Conservation (phyloP, 2,329 filamentous ascomycete genomes). For the Colletotrichum scovillei region DNA sequence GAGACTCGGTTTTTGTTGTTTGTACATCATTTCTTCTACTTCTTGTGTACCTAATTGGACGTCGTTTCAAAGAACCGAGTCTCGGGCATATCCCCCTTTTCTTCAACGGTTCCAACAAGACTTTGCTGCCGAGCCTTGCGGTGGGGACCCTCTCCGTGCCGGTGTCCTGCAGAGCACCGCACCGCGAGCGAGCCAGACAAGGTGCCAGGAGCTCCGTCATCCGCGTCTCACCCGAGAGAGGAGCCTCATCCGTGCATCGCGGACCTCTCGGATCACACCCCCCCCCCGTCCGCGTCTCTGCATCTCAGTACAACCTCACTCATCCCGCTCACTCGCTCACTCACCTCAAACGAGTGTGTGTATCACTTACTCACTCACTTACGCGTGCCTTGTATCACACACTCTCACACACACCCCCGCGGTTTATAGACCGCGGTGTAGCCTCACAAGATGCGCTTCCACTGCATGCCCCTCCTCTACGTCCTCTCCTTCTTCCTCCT, state of each 20-base stretch:
- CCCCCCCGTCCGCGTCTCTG: neutral
- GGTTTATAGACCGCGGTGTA: neutral
- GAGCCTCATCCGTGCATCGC: slow-evolving; percentile 20
- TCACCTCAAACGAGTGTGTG: neutral
- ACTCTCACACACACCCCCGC: neutral
- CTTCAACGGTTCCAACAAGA: neutral
- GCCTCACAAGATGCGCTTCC: slow-evolving; percentile 26
- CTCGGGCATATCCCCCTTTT: neutral
- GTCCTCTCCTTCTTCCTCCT: slow-evolving; percentile 35
- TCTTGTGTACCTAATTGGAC: neutral
- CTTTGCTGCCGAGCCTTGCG: neutral
- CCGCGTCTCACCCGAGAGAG: slow-evolving; percentile 15
- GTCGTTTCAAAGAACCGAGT: neutral
- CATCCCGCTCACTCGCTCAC: neutral
- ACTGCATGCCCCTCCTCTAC: slow-evolving; percentile 36
- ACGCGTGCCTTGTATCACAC: neutral
- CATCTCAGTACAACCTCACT: neutral
- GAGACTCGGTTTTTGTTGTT: neutral
- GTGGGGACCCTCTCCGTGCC: slow-evolving; percentile 8
- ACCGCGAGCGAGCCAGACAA: neutral
- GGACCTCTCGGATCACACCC: slow-evolving; percentile 5
- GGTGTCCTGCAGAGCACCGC: slow-evolving; percentile 3
- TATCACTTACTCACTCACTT: neutral
- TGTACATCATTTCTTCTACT: neutral
- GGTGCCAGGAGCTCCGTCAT: slow-evolving; percentile 3